Conservation (phyloP, 75 land plant genomes). For the Pinus albicaulis region DNA sequence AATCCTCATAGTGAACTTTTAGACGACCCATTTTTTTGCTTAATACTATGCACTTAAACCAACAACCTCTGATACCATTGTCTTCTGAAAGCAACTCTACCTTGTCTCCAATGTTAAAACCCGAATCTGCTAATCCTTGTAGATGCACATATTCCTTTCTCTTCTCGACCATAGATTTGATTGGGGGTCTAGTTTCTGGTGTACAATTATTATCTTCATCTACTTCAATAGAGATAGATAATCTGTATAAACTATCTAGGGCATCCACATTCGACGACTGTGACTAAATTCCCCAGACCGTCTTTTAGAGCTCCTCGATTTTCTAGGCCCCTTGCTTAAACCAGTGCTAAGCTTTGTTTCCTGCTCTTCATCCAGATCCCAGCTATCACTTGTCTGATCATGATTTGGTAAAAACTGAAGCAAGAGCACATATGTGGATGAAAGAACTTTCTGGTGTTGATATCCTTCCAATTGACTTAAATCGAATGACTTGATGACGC, state of each 20-base stretch:
- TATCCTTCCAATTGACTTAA: constrained; percentile 75
- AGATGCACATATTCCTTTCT: not conserved
- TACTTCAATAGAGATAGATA: not conserved
- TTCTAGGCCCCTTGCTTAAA: constrained; percentile 29
- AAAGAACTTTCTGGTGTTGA: constrained; percentile 64
- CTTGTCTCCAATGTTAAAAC: constrained; percentile 35
- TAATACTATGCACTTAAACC: constrained; percentile 63
- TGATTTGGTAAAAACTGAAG: constrained; percentile 7
- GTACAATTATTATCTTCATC: not conserved
- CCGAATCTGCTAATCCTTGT: not conserved
- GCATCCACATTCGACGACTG: not conserved
- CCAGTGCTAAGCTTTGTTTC: constrained; percentile 17
- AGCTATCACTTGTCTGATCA: constrained; percentile 18
- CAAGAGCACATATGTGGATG: constrained; percentile 18
- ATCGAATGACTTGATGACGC: constrained; percentile 73
- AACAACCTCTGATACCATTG: constrained; percentile 91
- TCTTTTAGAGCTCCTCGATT: constrained; percentile 15
- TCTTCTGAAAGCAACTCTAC: constrained; percentile 81
- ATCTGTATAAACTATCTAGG: not conserved
- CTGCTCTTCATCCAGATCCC: constrained; percentile 21
- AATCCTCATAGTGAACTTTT: constrained; percentile 70
- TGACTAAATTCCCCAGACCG: not conserved
- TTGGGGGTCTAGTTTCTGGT: not conserved
- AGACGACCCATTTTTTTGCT: constrained; percentile 44
- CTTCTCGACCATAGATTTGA: not conserved